Conservation (phyloP, 2,329 filamentous ascomycete species). For the Diaporthe batatas region DNA sequence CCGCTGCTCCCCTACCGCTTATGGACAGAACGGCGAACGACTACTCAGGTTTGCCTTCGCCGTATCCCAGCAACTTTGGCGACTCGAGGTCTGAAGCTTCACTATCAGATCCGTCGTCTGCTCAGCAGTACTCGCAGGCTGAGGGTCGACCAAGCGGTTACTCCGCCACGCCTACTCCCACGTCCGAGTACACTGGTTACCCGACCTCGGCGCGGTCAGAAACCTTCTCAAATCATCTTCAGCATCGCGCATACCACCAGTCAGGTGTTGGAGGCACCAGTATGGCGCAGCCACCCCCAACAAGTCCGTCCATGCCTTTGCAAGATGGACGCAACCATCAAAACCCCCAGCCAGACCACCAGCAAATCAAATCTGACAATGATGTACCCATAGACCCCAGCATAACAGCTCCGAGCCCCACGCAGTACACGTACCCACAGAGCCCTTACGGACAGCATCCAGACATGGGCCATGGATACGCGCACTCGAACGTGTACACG, state of each 20-base stretch:
- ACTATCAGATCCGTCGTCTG: slow-evolving; percentile 86
- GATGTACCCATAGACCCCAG: slow-evolving; percentile 99
- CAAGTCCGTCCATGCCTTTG: slow-evolving; percentile 95
- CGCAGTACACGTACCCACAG: slow-evolving; percentile 52
- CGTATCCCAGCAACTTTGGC: slow-evolving; percentile 75
- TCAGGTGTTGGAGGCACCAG: slow-evolving; percentile 81
- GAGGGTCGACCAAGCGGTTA: slow-evolving; percentile 81
- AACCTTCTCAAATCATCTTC: slow-evolving; percentile 84
- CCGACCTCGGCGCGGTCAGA: slow-evolving; percentile 82
- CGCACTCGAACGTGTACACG: slow-evolving; percentile 74
- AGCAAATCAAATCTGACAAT: slow-evolving; percentile 91
- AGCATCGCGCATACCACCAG: slow-evolving; percentile 86
- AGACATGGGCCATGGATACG: slow-evolving; percentile 87
- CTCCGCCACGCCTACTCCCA: slow-evolving; percentile 84
- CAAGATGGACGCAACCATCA: slow-evolving; percentile 85
- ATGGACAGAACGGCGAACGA: slow-evolving; percentile 73
- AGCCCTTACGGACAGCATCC: slow-evolving; percentile 81
- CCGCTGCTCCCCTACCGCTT: slow-evolving; percentile 43
- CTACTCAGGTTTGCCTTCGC: slow-evolving; percentile 87
- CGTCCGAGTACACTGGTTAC: slow-evolving; percentile 88
- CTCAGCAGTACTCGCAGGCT: slow-evolving; percentile 89
- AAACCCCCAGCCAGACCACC: slow-evolving; percentile 71
- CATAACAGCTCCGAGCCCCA: slow-evolving; percentile 92
- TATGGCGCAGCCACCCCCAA: slow-evolving; percentile 92
- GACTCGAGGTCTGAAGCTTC: slow-evolving; percentile 86